A percentile compares a stretch with the other conserved stretches of the same genome.
These are phyloP conservation scores for Solanum clarkiae DNA, from an alignment of 257 asterid genomes.

Conservation along the genomic window DNA sequence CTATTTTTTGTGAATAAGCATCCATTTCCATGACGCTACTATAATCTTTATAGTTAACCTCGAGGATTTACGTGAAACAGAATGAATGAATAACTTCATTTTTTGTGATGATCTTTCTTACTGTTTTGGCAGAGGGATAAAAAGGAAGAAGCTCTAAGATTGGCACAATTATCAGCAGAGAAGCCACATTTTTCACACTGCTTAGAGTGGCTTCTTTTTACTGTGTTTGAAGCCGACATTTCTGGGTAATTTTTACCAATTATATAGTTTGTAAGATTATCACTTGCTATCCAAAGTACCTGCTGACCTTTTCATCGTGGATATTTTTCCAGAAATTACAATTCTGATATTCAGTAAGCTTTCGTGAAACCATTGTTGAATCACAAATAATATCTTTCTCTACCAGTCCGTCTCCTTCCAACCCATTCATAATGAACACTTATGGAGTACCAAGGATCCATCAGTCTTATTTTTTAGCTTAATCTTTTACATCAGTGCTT, in stretches of 20 bases:
- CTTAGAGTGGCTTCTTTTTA: slow-evolving; percentile 97
- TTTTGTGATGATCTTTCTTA: slow-evolving; percentile 1
- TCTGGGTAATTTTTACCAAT: slow-evolving; percentile 45
- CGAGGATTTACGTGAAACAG: background rate
- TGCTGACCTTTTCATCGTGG: background rate
- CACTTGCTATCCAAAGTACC: background rate
- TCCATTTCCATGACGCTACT: background rate
- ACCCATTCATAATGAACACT: background rate
- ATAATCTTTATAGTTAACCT: background rate
- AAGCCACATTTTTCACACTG: slow-evolving; percentile 99
- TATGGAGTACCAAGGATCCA: background rate
- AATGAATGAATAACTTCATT: background rate
- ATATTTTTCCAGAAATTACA: background rate
- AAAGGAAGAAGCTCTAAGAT: slow-evolving; percentile 88
- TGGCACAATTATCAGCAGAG: slow-evolving; percentile 89
- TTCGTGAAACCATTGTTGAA: background rate
- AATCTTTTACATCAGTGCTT: background rate
- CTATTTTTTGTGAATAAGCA: background rate
- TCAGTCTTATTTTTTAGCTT: background rate
- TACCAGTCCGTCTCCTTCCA: background rate
- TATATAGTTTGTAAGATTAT: background rate
- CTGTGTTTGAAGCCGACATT: slow-evolving; percentile 95
- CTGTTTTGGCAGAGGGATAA: slow-evolving; percentile 72
- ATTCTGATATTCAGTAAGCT: background rate
- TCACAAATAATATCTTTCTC: background rate